A percentile compares a stretch with the other conserved stretches of the same genome.
Conservation (phyloP, 2,329 filamentous ascomycete genomes). For the Teratosphaeriaceae sp. region DNA sequence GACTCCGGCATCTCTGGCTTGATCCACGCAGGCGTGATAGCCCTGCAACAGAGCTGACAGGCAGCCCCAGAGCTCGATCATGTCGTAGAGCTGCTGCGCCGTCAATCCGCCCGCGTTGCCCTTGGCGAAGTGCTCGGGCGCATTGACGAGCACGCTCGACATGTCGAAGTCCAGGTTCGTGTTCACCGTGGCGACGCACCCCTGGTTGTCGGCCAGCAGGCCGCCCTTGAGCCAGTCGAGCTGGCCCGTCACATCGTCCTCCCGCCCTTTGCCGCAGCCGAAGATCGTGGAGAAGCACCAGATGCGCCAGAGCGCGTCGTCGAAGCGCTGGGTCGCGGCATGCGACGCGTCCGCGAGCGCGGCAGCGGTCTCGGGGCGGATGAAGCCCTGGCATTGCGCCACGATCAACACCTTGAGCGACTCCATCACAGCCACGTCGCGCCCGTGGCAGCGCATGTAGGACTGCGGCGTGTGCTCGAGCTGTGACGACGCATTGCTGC, state of each 20-base stretch:
- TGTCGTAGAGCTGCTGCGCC: constrained; percentile 54
- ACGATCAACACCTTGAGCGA: constrained; percentile 52
- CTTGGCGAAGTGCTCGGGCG: constrained; percentile 51
- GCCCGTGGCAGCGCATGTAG: constrained; percentile 46
- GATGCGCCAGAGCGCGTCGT: constrained; percentile 58
- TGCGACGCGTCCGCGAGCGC: constrained; percentile 45
- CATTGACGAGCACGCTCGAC: constrained; percentile 48
- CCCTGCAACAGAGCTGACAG: constrained; percentile 50
- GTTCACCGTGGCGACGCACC: constrained; percentile 39
- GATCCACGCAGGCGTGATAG: constrained; percentile 47
- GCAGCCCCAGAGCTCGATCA: constrained; percentile 60
- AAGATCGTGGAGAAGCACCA: constrained; percentile 62
- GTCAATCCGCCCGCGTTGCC: constrained; percentile 51
- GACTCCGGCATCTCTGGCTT: constrained; percentile 50
- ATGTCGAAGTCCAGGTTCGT: constrained; percentile 43
- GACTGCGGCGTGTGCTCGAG: constrained; percentile 48
- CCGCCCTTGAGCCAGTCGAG: constrained; percentile 59
- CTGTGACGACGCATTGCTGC: constrained; percentile 26
- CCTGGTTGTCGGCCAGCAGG: constrained; percentile 42
- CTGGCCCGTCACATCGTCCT: constrained; percentile 54
- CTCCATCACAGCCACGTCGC: constrained; percentile 48
- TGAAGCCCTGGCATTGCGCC: constrained; percentile 48
- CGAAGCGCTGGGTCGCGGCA: constrained; percentile 44
- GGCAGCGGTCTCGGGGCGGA: constrained; percentile 50
- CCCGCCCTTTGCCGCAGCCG: constrained; percentile 50